Conservation (phyloP, 805 yeast species). For the Yueomyces sinensis region DNA sequence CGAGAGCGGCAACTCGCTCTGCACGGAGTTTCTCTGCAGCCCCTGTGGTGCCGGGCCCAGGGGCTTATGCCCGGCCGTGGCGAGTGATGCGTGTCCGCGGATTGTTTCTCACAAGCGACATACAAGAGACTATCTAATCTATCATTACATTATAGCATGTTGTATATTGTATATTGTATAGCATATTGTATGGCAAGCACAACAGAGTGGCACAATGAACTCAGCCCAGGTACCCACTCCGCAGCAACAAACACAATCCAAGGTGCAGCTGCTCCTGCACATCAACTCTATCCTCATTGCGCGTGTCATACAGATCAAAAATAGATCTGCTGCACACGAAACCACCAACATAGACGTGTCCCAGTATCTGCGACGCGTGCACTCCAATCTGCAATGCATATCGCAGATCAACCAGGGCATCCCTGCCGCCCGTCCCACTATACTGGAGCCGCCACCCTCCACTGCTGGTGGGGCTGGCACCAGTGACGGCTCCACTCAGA, state of each 20-base stretch:
- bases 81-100: no score
- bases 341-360: conserved; percentile 8
- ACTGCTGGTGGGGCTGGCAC: conserved; percentile 1
- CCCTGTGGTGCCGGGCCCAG: no score
- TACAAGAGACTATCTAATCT: no score
- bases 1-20: no score
- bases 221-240: no score
- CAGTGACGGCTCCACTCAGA: neutral
- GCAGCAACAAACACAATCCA: conserved; percentile 21
- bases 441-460: conserved; percentile 17
- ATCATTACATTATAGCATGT: no score
- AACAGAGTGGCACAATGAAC: no score
- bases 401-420: conserved; percentile 24
- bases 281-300: conserved; percentile 21
- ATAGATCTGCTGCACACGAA: conserved; percentile 4
- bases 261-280: conserved; percentile 23
- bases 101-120: no score
- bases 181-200: no score
- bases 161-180: no score
- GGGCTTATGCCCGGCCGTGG: no score
- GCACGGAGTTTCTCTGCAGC: no score
- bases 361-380: conserved; percentile 22
- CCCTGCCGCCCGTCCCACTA: conserved; percentile 14
- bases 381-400: conserved; percentile 24
- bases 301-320: conserved; percentile 16